Base-by-base conservation (phyloP, 805 yeast genomes). In the Zygosaccharomyces lentus region DNA sequence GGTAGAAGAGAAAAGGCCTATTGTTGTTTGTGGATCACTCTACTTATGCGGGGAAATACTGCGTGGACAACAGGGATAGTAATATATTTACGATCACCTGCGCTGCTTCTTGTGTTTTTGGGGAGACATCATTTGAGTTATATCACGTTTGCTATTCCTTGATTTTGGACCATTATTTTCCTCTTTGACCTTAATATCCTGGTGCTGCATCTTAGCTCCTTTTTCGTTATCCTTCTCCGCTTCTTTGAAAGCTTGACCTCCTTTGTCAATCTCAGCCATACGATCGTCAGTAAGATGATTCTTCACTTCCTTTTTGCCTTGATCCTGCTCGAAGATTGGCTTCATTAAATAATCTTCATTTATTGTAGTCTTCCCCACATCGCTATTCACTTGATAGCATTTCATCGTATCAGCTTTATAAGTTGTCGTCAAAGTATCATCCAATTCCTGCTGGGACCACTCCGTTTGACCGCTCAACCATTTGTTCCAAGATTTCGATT, bases 21-120 rank as follows among this genome's bases (percentile, higher is more conserved):
- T 78, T 2, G 77, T 85, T 1, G 69, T 84, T 2, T 83, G 87
- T 56, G 93, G 93, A 0, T 82, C 89, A 48, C 64, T 85, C 40
- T 85, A 85, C 56, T 66, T 85, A 4, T 80, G 79, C 10, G 82
- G 83, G 1, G 82, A 83, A 47, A 62, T 81, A 1, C 55, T 78
- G 10, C 60, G 73, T 37, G 40, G 69, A 1, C 69, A 73, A 29
- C 16, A 13, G 6, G 9, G 7, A 10, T 25, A 10, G 12, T 29
- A 29, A 29, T 10, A 2, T 29, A 29, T 29, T 19, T 12, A 27
- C 26, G 21, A 25, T 36, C 34, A 38, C 16, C 37, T 27, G 36
- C 31, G 52, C 34, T 23, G 42, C 24, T 35, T 47, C 32, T 38
- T 43, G 9, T n/a, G 16, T 23, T 31, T 43, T 19, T 38, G 39